Percentiles rank a stretch among this genome's conserved stretches.
These are phyloP conservation scores for Sideroxylon spinosum DNA, from an alignment of 179 eudicot genomes.

Conservation along the genomic window DNA sequence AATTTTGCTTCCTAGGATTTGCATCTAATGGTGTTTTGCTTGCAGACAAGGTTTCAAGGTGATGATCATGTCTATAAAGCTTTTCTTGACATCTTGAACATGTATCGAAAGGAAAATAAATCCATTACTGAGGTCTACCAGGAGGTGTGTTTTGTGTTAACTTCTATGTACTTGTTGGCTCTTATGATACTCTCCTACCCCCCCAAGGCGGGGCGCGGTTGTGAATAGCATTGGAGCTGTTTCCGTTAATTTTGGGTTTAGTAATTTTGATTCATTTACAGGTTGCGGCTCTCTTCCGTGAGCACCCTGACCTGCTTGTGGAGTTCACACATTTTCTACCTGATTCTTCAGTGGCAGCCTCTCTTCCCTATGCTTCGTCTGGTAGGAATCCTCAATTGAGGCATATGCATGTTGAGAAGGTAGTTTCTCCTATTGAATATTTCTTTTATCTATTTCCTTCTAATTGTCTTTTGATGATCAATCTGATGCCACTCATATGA, in stretches of 20 bases:
- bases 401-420: slow-evolving; percentile 49
- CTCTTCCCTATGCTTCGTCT: slow-evolving; percentile 33
- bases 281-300: slow-evolving; percentile 61
- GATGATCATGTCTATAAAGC: slow-evolving; percentile 86
- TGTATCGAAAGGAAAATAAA: slow-evolving; percentile 83
- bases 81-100: slow-evolving; percentile 80
- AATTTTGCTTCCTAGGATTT: slow-evolving; percentile 5
- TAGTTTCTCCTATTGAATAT: slow-evolving; percentile 26
- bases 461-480: slow-evolving; percentile 11
- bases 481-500: not conserved
- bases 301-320: slow-evolving; percentile 52
- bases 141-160: slow-evolving; percentile 47
- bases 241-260: not conserved
- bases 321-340: slow-evolving; percentile 69
- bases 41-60: slow-evolving; percentile 85
- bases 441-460: not conserved
- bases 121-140: slow-evolving; percentile 72
- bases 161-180: not conserved
- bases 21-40: slow-evolving; percentile 19
- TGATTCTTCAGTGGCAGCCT: slow-evolving; percentile 39
- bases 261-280: slow-evolving; percentile 17
- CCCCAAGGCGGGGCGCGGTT: too few species aligned
- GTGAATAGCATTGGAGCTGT: not conserved
- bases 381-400: slow-evolving; percentile 37
- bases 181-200: not conserved